Evolutionary conservation across 2,329 filamentous ascomycete genomes (phyloP).

Genomic region (Claviceps lovelessii): DNA sequence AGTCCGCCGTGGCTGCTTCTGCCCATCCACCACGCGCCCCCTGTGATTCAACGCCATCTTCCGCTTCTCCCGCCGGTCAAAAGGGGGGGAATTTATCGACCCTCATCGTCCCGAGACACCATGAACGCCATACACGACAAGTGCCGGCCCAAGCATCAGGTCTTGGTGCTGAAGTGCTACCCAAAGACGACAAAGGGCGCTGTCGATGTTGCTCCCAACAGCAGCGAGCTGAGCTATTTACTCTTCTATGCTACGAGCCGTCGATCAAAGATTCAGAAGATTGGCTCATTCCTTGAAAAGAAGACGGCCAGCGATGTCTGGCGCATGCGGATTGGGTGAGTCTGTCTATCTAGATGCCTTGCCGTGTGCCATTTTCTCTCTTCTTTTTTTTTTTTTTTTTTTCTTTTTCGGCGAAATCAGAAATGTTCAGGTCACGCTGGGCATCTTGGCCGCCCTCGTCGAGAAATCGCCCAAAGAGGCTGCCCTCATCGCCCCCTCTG

Average conservation of each 20-base stretch:
- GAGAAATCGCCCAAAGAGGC: slow-evolving; percentile 87
- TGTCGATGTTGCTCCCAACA: slow-evolving; percentile 88
- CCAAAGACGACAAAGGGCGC: slow-evolving; percentile 82
- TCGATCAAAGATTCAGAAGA: slow-evolving; percentile 89
- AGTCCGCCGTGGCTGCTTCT: slow-evolving; percentile 2
- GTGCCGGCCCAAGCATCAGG: slow-evolving; percentile 89
- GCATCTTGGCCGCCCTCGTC: slow-evolving; percentile 81
- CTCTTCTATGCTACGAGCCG: slow-evolving; percentile 94
- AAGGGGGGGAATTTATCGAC: not conserved
- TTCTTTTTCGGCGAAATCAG: no score
- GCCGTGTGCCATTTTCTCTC: not conserved
- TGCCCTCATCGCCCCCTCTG: slow-evolving; percentile 70
- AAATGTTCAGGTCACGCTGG: slow-evolving; percentile 87
- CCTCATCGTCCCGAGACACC: slow-evolving; percentile 6
- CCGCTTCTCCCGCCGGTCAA: not conserved
- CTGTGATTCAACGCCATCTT: not conserved
- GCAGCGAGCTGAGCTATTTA: slow-evolving; percentile 90
- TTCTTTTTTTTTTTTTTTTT: not conserved
- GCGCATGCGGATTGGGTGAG: slow-evolving; percentile 71
- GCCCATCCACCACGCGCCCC: not conserved
- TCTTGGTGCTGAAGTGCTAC: slow-evolving; percentile 91
- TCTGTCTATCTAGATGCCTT: slow-evolving; percentile 5
- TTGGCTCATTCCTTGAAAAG: slow-evolving; percentile 87
- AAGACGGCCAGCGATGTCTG: slow-evolving; percentile 85
- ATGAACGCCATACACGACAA: slow-evolving; percentile 54